Evolutionary conservation across 768 basidiomycete species (phyloP), one percentile per base, ranked within the genome.

Genomic region (Nidularia pulvinata): DNA sequence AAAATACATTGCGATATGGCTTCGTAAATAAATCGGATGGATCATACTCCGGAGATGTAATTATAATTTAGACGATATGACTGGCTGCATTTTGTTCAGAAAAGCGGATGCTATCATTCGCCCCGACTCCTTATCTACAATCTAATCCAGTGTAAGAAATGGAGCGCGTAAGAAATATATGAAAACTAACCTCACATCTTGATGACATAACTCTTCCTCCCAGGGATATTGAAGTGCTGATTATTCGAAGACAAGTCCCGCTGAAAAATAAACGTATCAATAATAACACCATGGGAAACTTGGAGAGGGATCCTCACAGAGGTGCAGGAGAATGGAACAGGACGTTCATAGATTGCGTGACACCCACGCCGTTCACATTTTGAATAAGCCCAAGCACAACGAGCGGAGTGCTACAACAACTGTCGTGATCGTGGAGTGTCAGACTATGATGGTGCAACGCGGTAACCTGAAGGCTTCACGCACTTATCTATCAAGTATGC

Each of bases 401-500:
- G 9, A 89, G 77, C 0, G 87, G 86, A 13, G 85, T 85, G 50
- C 83, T 81, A 42, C 83, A 85, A 65, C 86, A 88, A 60, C 84
- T 85, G 57, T 35, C 11, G 45, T 19, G n/a, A n/a, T 25, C 19
- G 22, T 11, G 11, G 33, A 34, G n/a, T 39, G n/a, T 39, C 7
- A 39, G 37, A 9, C 37, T 39, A 7, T n/a, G 7, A n/a, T 39
- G 46, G 33, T 30, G 7, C 19, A 49, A 44, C 43, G 45, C 34
- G 5, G 4, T n/a, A 32, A 11, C 30, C 44, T 9, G 35, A 39
- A 7, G 39, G 7, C 46, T 25, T 14, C 35, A 67, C 78, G 48
- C 55, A 85, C 85, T 86, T 89, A 68, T 90, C 88, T 44, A 89
- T 82, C 52, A 90, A 71, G 67, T 89, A 89, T 45, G 86, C 84